phyloP scores from a whole-genome alignment of 2,329 filamentous ascomycete genomes.

The Amylocarpus encephaloides region DNA sequence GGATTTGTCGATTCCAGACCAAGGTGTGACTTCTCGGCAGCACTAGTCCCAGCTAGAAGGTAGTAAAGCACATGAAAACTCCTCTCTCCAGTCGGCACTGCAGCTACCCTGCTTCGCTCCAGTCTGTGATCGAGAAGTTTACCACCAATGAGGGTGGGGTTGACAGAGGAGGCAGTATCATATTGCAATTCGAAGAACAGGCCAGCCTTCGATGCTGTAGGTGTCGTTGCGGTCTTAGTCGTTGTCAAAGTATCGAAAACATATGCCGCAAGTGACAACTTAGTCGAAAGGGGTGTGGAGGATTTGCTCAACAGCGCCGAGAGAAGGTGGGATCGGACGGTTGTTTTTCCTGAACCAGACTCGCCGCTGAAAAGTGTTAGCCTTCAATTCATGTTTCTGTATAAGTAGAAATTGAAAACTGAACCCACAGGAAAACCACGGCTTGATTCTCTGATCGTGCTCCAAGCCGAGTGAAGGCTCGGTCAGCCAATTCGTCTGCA shows the following conservation, averaged over 20 bases:
- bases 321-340: slow-evolving; percentile 80
- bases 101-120: slow-evolving; percentile 83
- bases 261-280: slow-evolving; percentile 88
- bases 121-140: slow-evolving; percentile 91
- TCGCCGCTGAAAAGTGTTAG: slow-evolving; percentile 61
- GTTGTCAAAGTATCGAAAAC: slow-evolving; percentile 95
- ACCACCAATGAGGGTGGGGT: slow-evolving; percentile 83
- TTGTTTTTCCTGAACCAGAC: slow-evolving; percentile 94
- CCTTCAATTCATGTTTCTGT: background rate
- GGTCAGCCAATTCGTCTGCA: slow-evolving; percentile 83
- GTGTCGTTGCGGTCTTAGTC: slow-evolving; percentile 92
- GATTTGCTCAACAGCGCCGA: slow-evolving; percentile 82
- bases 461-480: slow-evolving; percentile 79
- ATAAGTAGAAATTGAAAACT: background rate
- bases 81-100: slow-evolving; percentile 89
- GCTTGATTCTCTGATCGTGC: slow-evolving; percentile 90
- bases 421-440: slow-evolving; percentile 79
- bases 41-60: slow-evolving; percentile 83
- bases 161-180: slow-evolving; percentile 77
- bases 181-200: slow-evolving; percentile 96
- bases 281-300: slow-evolving; percentile 86
- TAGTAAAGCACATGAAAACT: slow-evolving; percentile 98
- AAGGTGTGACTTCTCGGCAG: slow-evolving; percentile 83
- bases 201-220: slow-evolving; percentile 90
- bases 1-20: slow-evolving; percentile 40